Evolutionary conservation across 2,329 filamentous ascomycete species (phyloP).

Genomic region (Fusarium verrucosum): DNA sequence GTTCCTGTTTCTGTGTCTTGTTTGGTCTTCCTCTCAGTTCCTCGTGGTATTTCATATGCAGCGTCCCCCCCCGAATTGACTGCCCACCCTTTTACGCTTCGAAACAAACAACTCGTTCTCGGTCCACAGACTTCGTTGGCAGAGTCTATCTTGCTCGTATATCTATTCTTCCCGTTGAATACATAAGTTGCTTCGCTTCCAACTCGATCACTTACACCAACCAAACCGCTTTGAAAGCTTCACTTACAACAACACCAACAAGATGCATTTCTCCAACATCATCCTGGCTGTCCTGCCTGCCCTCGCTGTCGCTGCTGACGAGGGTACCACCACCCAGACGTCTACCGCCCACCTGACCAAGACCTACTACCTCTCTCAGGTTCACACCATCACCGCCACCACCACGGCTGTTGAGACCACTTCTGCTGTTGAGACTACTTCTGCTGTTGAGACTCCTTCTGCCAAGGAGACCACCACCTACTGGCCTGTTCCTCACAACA

Average conservation of each 20-base stretch:
- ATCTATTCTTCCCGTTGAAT: slow-evolving; percentile 37
- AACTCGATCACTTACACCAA: slow-evolving; percentile 35
- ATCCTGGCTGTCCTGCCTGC: slow-evolving; percentile 63
- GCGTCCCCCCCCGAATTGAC: slow-evolving; percentile 26
- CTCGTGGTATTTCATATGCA: slow-evolving; percentile 40
- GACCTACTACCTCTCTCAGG: slow-evolving; percentile 61
- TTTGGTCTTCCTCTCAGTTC: slow-evolving; percentile 22
- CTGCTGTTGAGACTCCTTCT: slow-evolving; percentile 20
- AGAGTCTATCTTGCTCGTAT: slow-evolving; percentile 56
- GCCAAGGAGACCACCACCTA: slow-evolving; percentile 32
- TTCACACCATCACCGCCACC: slow-evolving; percentile 53
- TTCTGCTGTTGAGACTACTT: slow-evolving; percentile 20
- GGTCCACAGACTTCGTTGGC: slow-evolving; percentile 63
- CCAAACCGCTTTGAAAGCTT: slow-evolving; percentile 38
- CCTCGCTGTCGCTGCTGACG: slow-evolving; percentile 60
- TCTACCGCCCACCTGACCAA: slow-evolving; percentile 61
- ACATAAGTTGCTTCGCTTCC: slow-evolving; percentile 8
- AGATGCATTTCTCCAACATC: slow-evolving; percentile 55
- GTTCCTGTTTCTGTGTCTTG: slow-evolving; percentile 24
- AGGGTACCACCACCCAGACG: slow-evolving; percentile 57
- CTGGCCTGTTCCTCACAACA: slow-evolving; percentile 42
- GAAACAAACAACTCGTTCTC: slow-evolving; percentile 36
- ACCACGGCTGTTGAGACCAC: slow-evolving; percentile 45
- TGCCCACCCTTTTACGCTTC: slow-evolving; percentile 34
- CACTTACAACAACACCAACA: slow-evolving; percentile 36